Evolutionary conservation across 495 filamentous ascomycete species (phyloP).

Genomic region (Thermochaetoides thermophila): DNA sequence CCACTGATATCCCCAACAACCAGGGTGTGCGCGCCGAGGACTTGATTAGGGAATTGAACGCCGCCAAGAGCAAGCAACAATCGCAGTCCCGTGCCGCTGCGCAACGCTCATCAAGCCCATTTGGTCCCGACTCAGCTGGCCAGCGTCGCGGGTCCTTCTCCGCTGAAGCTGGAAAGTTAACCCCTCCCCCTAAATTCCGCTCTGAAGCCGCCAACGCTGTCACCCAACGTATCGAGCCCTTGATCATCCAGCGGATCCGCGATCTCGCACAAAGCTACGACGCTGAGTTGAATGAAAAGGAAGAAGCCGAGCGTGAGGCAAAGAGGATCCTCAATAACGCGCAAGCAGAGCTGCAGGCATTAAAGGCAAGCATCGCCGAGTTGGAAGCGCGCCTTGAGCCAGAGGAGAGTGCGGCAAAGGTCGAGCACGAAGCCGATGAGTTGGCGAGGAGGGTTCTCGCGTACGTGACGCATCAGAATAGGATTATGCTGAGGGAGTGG

Average conservation of each 20-base stretch:
- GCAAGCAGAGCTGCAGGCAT: constrained; percentile 36
- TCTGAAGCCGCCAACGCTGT: constrained; percentile 47
- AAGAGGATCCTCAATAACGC: constrained; percentile 38
- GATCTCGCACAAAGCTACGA: constrained; percentile 44
- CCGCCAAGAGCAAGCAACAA: constrained; percentile 29
- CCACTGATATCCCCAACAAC: constrained; percentile 65
- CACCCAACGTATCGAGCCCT: constrained; percentile 38
- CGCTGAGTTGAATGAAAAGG: constrained; percentile 42
- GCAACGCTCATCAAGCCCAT: constrained; percentile 46
- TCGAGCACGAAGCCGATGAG: constrained; percentile 19
- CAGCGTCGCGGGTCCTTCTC: constrained; percentile 28
- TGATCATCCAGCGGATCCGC: constrained; percentile 41
- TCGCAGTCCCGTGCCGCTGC: constrained; percentile 27
- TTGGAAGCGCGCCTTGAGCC: constrained; percentile 28
- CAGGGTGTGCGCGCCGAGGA: constrained; percentile 65
- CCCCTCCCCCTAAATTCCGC: constrained; percentile 23
- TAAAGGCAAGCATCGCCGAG: constrained; percentile 35
- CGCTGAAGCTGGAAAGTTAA: constrained; percentile 21
- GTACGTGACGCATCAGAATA: constrained; percentile 26
- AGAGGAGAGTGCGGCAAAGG: constrained; percentile 28
- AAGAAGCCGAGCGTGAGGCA: constrained; percentile 42
- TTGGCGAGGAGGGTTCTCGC: constrained; percentile 23
- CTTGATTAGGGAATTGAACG: constrained; percentile 48
- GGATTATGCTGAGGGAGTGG: constrained; percentile 21
- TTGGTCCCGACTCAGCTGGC: constrained; percentile 40